Base-by-base conservation (phyloP, 768 basidiomycete species). In the Suillus luteus region DNA sequence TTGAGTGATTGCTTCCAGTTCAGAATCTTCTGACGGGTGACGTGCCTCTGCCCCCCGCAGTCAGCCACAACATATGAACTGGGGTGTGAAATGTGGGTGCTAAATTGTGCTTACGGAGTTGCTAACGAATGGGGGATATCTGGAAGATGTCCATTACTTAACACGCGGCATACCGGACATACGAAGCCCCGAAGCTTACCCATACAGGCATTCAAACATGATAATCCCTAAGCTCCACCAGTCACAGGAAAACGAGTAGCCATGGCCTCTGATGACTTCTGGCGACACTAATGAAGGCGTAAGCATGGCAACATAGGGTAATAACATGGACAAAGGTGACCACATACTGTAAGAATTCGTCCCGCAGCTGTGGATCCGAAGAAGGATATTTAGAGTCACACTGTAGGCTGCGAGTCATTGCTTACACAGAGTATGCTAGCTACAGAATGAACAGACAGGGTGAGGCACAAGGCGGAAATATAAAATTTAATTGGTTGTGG, bases 211-310 rank as follows among this genome's bases (percentile, higher is more conserved):
- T 76, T 98, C 95, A 71, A 90, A 98, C 88, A 95, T 92, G 74
- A 99, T 98, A 61, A 97, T 91, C 14, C 95, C 96, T 54, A 98
- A 84, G 78, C 92, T 94, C 96, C 96, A 99, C 95, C 95, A 99
- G 73, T 99, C 96, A 73, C 95, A 96, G 41, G 90, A 92, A 77
- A 92, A 96, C 44, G 90, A 87, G 77, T 99, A 98, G 31, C 95
- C 96, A 72, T 93, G 91, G 24, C 92, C 91, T 69, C 92, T 86
- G 72, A 95, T 93, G 54, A 94, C 93, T 75, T 94, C 92, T 49
- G 92, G 93, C 10, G 91, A 93, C 92, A 93, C 93, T 94, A 66
- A 27, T 27, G 40, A 69, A 63, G 69, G 71, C 71, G 65, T 48
- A 60, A 61, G 41, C 33, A 38, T 12, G 72, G 69, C 65, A 70